Evolutionary conservation across 2,329 filamentous ascomycete species (phyloP).

Genomic region (Teratosphaeria viscida): DNA sequence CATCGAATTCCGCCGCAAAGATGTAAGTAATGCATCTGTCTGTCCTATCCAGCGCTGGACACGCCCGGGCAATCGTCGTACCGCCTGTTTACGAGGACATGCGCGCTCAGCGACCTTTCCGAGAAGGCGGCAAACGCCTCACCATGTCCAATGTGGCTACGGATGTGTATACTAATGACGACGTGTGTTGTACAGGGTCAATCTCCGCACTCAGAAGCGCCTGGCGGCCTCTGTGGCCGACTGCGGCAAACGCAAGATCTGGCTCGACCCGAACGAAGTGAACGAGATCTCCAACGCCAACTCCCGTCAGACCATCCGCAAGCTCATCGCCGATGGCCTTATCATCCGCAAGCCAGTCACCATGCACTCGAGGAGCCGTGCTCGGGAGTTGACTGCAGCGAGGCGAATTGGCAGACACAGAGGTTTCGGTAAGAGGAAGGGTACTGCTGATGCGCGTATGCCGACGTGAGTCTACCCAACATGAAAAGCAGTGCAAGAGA

Average conservation of each 20-base stretch:
- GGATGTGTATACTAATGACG: constrained; percentile 13
- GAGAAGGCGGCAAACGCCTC: neutral
- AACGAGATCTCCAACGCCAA: constrained; percentile 99
- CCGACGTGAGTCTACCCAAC: constrained; percentile 58
- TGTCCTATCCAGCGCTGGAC: neutral
- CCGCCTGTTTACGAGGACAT: neutral
- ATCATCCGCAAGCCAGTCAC: constrained; percentile 99
- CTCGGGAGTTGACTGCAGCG: constrained; percentile 87
- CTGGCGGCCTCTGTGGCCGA: constrained; percentile 97
- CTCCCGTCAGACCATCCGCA: constrained; percentile 99
- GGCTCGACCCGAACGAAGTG: constrained; percentile 99
- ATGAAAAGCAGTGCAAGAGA: neutral
- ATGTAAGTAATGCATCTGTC: neutral
- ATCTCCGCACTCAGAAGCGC: constrained; percentile 99
- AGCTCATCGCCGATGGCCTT: constrained; percentile 98
- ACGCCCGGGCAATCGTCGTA: neutral
- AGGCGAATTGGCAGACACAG: constrained; percentile 94
- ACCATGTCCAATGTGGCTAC: neutral
- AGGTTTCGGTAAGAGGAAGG: constrained; percentile 99
- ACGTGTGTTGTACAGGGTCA: constrained; percentile 62
- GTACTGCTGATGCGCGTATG: constrained; percentile 99
- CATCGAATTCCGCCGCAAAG: neutral
- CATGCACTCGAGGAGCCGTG: constrained; percentile 97
- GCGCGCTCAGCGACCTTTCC: neutral
- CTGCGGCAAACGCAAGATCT: constrained; percentile 99